Evolutionary conservation across 2,329 filamentous ascomycete genomes (phyloP).

Genomic region (Tolypocladium endophyticum): DNA sequence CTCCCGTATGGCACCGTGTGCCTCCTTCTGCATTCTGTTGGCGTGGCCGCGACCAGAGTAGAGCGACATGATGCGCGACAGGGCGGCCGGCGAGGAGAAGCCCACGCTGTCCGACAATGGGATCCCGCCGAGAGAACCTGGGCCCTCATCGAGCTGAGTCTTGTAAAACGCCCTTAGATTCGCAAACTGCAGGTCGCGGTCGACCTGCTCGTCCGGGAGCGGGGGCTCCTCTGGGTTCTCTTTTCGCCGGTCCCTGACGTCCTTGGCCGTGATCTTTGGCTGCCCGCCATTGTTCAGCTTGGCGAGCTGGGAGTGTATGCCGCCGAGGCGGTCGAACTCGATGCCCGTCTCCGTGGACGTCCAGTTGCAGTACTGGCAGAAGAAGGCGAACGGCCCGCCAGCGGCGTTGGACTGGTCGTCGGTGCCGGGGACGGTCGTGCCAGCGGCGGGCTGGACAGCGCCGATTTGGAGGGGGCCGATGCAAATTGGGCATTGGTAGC

Average conservation of each 20-base stretch:
- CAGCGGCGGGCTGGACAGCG: conserved; percentile 49
- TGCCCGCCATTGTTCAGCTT: conserved; percentile 56
- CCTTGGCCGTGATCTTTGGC: conserved; percentile 37
- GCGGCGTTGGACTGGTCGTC: conserved; percentile 21
- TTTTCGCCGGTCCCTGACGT: conserved; percentile 40
- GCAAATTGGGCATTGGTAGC: conserved; percentile 90
- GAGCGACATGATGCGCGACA: conserved; percentile 83
- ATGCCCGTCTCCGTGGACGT: conserved; percentile 81
- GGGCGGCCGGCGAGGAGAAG: conserved; percentile 65
- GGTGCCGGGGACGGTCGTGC: conserved; percentile 31
- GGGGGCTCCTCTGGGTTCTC: conserved; percentile 28
- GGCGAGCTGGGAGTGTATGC: conserved; percentile 70
- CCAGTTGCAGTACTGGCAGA: conserved; percentile 91
- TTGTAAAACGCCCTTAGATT: conserved; percentile 75
- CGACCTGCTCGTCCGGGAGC: conserved; percentile 36
- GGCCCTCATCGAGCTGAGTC: conserved; percentile 58
- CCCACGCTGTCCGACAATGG: conserved; percentile 30
- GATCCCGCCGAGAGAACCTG: conserved; percentile 39
- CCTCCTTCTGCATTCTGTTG: conserved; percentile 55
- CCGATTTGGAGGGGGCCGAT: conserved; percentile 69
- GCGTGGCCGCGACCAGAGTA: conserved; percentile 60
- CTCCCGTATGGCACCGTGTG: conserved; percentile 69
- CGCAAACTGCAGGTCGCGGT: conserved; percentile 60
- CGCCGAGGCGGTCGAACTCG: conserved; percentile 79
- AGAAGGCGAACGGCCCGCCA: conserved; percentile 59